Conservation (phyloP, 1,284 basidiomycete species). For the Naganishia albida region DNA sequence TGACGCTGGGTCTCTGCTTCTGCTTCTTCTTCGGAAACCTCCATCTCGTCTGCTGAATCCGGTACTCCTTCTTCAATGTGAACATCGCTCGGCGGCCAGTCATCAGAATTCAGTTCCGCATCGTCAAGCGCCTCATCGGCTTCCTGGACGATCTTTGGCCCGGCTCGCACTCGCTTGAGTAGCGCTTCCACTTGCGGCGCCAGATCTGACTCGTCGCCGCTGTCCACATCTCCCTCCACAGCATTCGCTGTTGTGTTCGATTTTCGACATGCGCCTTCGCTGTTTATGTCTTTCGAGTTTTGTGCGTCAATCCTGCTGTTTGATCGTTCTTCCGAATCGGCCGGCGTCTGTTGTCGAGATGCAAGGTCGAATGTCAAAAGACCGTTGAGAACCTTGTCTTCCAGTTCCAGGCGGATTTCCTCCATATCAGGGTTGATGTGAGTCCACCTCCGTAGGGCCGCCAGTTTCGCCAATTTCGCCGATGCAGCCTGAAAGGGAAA, state of each 20-base stretch:
- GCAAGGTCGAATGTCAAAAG: slow-evolving; percentile 23
- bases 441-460: slow-evolving; percentile 81
- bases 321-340: neutral
- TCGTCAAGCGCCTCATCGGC: neutral
- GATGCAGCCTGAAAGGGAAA: slow-evolving; percentile 60
- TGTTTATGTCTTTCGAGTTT: neutral
- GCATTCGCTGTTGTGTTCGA: neutral
- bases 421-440: slow-evolving; percentile 63
- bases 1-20: no score
- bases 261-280: neutral
- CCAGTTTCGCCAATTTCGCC: slow-evolving; percentile 74
- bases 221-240: neutral
- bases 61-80: slow-evolving; percentile 20
- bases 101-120: neutral
- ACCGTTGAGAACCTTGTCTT: slow-evolving; percentile 30
- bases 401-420: slow-evolving; percentile 30
- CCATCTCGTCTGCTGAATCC: slow-evolving; percentile 26
- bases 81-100: slow-evolving; percentile 17
- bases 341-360: slow-evolving; percentile 10
- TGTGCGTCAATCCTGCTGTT: neutral
- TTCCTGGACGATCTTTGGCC: neutral
- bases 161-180: slow-evolving; percentile 6
- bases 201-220: slow-evolving; percentile 19
- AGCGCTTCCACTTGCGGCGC: slow-evolving; percentile 17
- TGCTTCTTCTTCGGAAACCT: neutral